These are phyloP conservation scores for Coniophora puteana DNA, from an alignment of 1,284 basidiomycete species.

Conservation along the genomic window DNA sequence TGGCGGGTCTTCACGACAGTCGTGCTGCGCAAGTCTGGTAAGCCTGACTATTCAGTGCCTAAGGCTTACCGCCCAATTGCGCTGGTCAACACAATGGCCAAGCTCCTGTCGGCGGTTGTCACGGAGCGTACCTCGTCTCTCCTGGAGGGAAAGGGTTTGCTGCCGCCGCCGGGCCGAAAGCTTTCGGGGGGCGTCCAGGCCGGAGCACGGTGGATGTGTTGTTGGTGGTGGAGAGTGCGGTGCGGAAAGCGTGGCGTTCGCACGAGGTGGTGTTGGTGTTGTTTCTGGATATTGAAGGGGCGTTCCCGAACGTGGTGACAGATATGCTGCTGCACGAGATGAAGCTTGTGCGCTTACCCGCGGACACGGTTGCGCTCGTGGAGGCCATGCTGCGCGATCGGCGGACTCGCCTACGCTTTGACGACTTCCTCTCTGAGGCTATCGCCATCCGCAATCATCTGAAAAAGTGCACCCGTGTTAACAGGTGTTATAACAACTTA, in stretches of 20 bases:
- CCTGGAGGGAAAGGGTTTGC: slow-evolving; percentile 12
- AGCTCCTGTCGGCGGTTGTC: slow-evolving; percentile 6
- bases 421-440: no score
- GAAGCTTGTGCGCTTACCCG: slow-evolving; percentile 14
- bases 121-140: slow-evolving; percentile 8
- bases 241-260: no score
- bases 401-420: slow-evolving; percentile 12
- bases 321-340: slow-evolving; percentile 21
- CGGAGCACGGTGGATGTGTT: slow-evolving; percentile 19
- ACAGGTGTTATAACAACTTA: no score
- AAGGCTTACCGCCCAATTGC: slow-evolving; percentile 8
- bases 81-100: slow-evolving; percentile 3
- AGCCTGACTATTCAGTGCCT: slow-evolving; percentile 3
- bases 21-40: slow-evolving; percentile 3
- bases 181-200: slow-evolving; percentile 22
- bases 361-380: slow-evolving; percentile 11
- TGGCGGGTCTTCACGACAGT: slow-evolving; percentile 4
- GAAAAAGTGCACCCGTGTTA: no score
- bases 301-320: slow-evolving; percentile 8
- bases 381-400: slow-evolving; percentile 6
- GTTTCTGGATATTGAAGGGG: slow-evolving; percentile 3
- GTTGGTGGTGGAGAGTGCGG: no score
- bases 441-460: no score
- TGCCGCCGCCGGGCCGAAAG: slow-evolving; percentile 17
- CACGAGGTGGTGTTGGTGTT: slow-evolving; percentile 4